A percentile compares a stretch with the other conserved stretches of the same genome.
These are phyloP conservation scores for Pichia nakasei DNA, from an alignment of 805 yeast species.

Conservation along the genomic window DNA sequence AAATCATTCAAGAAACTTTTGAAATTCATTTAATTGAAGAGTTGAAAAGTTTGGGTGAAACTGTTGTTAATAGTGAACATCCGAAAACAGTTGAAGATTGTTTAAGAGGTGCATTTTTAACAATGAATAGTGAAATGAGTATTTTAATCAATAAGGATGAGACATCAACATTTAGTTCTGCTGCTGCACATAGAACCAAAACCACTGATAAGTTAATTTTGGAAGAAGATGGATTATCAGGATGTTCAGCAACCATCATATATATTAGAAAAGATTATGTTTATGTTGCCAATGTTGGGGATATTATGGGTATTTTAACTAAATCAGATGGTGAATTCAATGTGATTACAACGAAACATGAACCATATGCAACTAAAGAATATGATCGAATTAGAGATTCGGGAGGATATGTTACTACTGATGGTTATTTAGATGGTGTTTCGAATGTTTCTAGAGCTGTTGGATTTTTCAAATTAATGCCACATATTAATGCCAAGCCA, in stretches of 20 bases:
- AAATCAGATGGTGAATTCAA: slow-evolving; percentile 72
- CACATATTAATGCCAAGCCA: slow-evolving; percentile 86
- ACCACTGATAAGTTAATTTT: slow-evolving; percentile 45
- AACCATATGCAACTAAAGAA: slow-evolving; percentile 69
- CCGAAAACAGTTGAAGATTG: slow-evolving; percentile 61
- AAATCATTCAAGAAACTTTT: slow-evolving; percentile 63
- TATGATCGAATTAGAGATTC: slow-evolving; percentile 82
- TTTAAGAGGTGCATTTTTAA: slow-evolving; percentile 69
- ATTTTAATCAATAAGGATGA: slow-evolving; percentile 41
- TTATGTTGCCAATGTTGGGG: slow-evolving; percentile 87
- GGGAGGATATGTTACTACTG: slow-evolving; percentile 84
- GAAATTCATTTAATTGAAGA: slow-evolving; percentile 63
- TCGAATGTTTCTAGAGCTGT: slow-evolving; percentile 83
- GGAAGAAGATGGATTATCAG: slow-evolving; percentile 65
- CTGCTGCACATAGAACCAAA: slow-evolving; percentile 45
- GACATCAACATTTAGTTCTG: slow-evolving; percentile 32
- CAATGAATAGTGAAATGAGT: slow-evolving; percentile 75
- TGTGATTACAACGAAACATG: slow-evolving; percentile 69
- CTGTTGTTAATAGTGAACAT: slow-evolving; percentile 29
- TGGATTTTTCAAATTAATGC: slow-evolving; percentile 78
- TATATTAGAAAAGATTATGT: slow-evolving; percentile 64
- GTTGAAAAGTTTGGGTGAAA: slow-evolving; percentile 32
- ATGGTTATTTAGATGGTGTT: slow-evolving; percentile 77
- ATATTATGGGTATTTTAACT: slow-evolving; percentile 72
- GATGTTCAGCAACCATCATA: slow-evolving; percentile 77